Base-by-base conservation (phyloP, 2,329 filamentous ascomycete genomes). In the Bipolaris gigantea region DNA sequence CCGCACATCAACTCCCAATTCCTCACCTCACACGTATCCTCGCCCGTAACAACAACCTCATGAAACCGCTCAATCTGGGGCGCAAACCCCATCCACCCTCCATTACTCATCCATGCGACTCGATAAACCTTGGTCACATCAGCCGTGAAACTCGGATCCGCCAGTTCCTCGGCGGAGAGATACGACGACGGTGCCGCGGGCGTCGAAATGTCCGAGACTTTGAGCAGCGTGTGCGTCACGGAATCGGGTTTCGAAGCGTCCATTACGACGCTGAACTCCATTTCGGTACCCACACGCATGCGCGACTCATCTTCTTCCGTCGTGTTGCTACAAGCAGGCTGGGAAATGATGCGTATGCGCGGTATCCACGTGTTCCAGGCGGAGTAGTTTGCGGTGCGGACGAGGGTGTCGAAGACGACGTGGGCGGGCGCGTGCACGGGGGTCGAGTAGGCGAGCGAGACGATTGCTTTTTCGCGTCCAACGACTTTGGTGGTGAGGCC, bases 1-100 rank as follows among this genome's bases (percentile, higher is more conserved):
- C 62, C 63, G 1, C 55, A 44, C 62, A 66, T 66, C 2, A 60
- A 33, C 55, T 66, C 63, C 63, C 63, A 66, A 1, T 52, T 58
- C 16, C 59, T 40, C 5, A 66, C 61, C 40, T 66, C 62, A 40
- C 63, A 66, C 21, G 60, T 48, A 4, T 57, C 52, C 10, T 60
- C 44, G 0, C 55, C 50, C 8, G 25, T 54, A 1, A 58, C 48
- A 34, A 66, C 65, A 7, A 65, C 49, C 39, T 66, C 63, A 11
- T 66, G 62, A 11, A 66, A 62, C 3, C 63, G 47, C 23, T 66
- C 62, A 10, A 53, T 25, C 15, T 55, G 55, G 15, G 58, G 39
- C 8, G 48, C 57, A 13, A 53, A 46, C 5, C 50, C 46, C 11
- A 57, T 53, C 32, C 61, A 55, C 19, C 57, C 59, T 2, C 60